These are phyloP conservation scores for Coffea eugenioides DNA, from an alignment of 257 asterid genomes.

Conservation along the genomic window DNA sequence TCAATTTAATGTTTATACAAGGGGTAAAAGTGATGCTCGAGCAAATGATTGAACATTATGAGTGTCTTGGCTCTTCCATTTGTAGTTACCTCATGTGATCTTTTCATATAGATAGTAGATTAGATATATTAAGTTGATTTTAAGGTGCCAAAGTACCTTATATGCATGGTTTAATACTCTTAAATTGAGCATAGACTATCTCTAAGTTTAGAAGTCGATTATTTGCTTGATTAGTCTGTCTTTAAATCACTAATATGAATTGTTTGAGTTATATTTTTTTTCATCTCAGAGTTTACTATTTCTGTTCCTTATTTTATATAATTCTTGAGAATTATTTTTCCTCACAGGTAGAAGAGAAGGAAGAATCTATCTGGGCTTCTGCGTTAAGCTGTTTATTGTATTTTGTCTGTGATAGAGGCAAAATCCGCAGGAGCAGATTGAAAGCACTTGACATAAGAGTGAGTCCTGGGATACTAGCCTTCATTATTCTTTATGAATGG, in stretches of 20 bases:
- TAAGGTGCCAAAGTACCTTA: background rate
- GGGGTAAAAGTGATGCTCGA: background rate
- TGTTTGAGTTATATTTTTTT: too few relatives aligned
- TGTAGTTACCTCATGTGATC: background rate
- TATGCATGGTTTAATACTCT: background rate
- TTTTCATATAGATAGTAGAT: background rate
- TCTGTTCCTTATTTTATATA: conserved; percentile 7
- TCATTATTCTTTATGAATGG: background rate
- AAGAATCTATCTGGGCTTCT: conserved; percentile 98
- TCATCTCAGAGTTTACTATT: background rate
- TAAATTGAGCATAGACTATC: background rate
- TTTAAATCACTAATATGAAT: background rate
- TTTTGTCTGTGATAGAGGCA: conserved; percentile 94
- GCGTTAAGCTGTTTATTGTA: conserved; percentile 90
- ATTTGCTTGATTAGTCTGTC: background rate
- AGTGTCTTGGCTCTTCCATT: background rate
- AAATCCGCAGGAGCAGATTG: conserved; percentile 89
- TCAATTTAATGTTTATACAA: background rate
- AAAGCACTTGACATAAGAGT: conserved; percentile 94
- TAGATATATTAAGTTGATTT: background rate
- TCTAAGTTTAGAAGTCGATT: background rate
- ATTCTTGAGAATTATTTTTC: conserved; percentile 22
- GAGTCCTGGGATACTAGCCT: conserved; percentile 36
- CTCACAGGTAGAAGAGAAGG: conserved; percentile 79
- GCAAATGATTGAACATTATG: background rate